Conservation (phyloP, 2,329 filamentous ascomycete genomes). For the Penicillium crustosum region DNA sequence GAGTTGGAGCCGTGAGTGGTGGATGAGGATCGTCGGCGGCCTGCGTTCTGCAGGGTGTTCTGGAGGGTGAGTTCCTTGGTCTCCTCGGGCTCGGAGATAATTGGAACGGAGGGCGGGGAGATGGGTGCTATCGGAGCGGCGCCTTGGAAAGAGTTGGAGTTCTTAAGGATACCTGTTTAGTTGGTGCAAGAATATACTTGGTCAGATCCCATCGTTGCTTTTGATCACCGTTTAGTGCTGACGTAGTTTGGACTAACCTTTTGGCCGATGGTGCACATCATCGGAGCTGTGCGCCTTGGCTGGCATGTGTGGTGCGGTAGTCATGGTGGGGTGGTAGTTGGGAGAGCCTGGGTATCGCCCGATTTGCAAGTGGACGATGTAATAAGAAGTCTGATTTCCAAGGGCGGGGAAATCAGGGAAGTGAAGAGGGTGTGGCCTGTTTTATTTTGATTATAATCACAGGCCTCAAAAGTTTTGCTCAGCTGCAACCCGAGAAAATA, state of each 20-base stretch:
- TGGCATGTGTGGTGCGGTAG: slow-evolving; percentile 26
- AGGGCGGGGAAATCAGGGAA: slow-evolving; percentile 1
- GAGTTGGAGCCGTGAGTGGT: slow-evolving; percentile 62
- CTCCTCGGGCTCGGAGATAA: slow-evolving; percentile 50
- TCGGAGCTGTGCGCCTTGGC: slow-evolving; percentile 36
- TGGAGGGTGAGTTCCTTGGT: slow-evolving; percentile 87
- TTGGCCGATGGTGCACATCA: slow-evolving; percentile 41
- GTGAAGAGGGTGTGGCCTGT: slow-evolving; percentile 8
- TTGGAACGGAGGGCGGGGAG: slow-evolving; percentile 33
- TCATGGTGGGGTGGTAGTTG: slow-evolving; percentile 16
- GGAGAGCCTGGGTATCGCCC: slow-evolving; percentile 9
- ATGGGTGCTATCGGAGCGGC: slow-evolving; percentile 46
- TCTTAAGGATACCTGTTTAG: slow-evolving; percentile 83
- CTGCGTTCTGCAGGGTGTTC: slow-evolving; percentile 93
- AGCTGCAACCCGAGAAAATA: slow-evolving; percentile 5
- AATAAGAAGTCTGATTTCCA: slow-evolving; percentile 13
- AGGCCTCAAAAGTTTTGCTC: slow-evolving; percentile 5
- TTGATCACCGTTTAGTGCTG: neutral
- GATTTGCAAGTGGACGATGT: slow-evolving; percentile 22
- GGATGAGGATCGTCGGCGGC: slow-evolving; percentile 80
- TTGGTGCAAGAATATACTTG: neutral
- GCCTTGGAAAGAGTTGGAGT: slow-evolving; percentile 65
- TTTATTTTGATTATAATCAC: slow-evolving; percentile 7
- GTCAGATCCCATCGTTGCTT: neutral
- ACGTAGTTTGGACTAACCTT: slow-evolving; percentile 33